Conservation (phyloP, 495 filamentous ascomycete species). For the Xylaria curta region DNA sequence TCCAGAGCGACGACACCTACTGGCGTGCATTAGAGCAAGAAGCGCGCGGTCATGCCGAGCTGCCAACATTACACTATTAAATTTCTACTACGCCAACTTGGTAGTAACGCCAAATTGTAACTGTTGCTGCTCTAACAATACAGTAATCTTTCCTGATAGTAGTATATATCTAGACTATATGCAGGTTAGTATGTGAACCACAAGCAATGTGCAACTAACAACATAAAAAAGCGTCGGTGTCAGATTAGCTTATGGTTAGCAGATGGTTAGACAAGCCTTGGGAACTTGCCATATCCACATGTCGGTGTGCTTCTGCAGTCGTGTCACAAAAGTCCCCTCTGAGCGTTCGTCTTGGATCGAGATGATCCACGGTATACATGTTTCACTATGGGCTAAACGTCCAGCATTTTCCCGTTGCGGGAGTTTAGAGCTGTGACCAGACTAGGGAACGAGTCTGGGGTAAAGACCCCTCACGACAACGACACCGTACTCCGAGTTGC, state of each 20-base stretch:
- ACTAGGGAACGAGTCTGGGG: background rate
- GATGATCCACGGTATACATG: background rate
- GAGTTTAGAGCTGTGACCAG: background rate
- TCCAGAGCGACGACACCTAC: background rate
- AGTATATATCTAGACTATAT: background rate
- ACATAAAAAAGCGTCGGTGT: background rate
- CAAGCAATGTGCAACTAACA: background rate
- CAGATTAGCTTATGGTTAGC: background rate
- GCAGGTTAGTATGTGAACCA: background rate
- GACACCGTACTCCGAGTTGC: background rate
- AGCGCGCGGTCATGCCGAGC: conserved; percentile 4
- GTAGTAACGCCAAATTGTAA: background rate
- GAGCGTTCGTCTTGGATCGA: background rate
- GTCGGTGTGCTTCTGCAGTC: background rate
- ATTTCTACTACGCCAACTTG: background rate
- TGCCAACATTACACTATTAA: background rate
- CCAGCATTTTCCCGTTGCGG: conserved; percentile 17
- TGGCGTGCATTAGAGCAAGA: background rate
- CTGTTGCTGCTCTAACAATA: background rate
- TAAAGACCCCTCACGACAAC: background rate
- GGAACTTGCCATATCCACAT: background rate
- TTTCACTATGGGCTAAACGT: conserved; percentile 4
- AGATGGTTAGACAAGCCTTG: background rate
- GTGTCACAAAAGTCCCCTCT: background rate
- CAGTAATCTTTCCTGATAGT: background rate